phyloP scores from a whole-genome alignment of 78 protist species.

The Dictyostelium brefeldianum region DNA sequence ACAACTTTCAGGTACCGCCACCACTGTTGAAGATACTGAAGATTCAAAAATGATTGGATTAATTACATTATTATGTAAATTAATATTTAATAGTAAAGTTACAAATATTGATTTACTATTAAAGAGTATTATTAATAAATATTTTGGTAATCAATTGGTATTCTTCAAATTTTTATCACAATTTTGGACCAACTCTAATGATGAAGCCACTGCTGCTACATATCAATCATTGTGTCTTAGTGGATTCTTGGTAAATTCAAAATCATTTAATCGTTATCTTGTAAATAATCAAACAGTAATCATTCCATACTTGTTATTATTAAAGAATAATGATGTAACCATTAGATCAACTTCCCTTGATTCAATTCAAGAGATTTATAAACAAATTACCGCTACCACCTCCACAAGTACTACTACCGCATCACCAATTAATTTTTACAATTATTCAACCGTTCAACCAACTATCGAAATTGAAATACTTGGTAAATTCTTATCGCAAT shows the following conservation, averaged over 20 bases:
- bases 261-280: background rate
- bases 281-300: background rate
- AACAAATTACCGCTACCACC: background rate
- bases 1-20: background rate
- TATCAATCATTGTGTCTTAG: conserved; percentile 12
- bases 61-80: background rate
- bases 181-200: background rate
- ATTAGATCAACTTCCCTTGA: conserved; percentile 49
- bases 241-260: background rate
- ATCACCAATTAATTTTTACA: background rate
- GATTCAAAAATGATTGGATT: background rate
- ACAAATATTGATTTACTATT: conserved; percentile 3
- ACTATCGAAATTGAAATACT: background rate
- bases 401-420: background rate
- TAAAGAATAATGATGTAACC: background rate
- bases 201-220: background rate
- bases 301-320: conserved; percentile 11
- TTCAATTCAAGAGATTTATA: conserved; percentile 34
- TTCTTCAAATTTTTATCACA: conserved; percentile 51
- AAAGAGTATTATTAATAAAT: conserved; percentile 5
- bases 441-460: background rate
- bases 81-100: conserved; percentile 11
- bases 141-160: conserved; percentile 10
- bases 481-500: background rate
- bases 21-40: background rate